Evolutionary conservation across 345 rosid genomes (phyloP).

Genomic region (Pistacia vera): DNA sequence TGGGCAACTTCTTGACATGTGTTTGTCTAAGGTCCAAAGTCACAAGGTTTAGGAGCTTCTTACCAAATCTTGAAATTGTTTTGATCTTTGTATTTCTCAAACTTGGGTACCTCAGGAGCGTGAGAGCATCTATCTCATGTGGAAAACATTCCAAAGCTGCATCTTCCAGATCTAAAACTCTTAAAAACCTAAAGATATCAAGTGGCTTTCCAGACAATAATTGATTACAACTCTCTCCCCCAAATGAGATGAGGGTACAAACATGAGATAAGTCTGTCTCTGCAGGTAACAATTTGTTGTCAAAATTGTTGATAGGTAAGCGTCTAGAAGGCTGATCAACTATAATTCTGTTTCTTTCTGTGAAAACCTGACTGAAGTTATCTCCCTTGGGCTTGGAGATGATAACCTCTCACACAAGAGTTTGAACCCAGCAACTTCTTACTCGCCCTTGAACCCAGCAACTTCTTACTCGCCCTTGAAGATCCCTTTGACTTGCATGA

Average conservation of each 20-base stretch:
- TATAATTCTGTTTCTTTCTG: no score
- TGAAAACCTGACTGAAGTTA: no score
- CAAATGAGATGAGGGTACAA: slow-evolving; percentile 8
- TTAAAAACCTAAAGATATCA: neutral
- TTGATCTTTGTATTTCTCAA: slow-evolving; percentile 7
- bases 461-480: no score
- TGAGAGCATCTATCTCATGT: neutral
- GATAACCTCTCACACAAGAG: no score
- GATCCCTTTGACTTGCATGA: no score
- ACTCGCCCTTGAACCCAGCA: no score
- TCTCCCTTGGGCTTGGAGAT: no score
- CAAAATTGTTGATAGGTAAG: no score
- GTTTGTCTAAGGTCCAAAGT: slow-evolving; percentile 9
- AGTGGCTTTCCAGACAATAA: neutral
- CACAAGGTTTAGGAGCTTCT: slow-evolving; percentile 1
- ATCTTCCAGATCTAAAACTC: slow-evolving; percentile 2
- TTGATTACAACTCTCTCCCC: neutral
- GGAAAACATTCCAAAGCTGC: slow-evolving; percentile 6
- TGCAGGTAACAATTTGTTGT: no score
- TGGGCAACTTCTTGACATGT: neutral
- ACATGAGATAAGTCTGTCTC: neutral
- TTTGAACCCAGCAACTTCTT: no score
- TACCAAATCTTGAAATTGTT: neutral
- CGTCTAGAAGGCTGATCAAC: no score
- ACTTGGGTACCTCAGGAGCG: slow-evolving; percentile 12